phyloP scores from a whole-genome alignment of 2,329 filamentous ascomycete species.

The Zasmidium angulare region DNA sequence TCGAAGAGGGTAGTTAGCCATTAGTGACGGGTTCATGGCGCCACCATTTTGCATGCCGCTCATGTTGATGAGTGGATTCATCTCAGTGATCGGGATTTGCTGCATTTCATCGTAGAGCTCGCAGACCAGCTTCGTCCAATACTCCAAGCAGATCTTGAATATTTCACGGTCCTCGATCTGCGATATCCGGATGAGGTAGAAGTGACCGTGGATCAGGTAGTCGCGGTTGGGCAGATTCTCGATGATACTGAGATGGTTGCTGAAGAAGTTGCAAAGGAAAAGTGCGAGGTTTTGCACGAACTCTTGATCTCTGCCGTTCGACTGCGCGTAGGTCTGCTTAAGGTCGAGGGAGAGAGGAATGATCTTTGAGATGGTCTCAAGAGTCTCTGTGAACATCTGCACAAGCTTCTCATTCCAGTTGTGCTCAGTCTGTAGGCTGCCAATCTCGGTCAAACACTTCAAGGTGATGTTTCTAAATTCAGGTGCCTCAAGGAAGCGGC shows the following conservation, averaged over 20 bases:
- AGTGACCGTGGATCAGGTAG: slow-evolving; percentile 92
- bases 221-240: slow-evolving; percentile 95
- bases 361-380: slow-evolving; percentile 89
- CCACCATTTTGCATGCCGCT: slow-evolving; percentile 75
- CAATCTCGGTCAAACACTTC: slow-evolving; percentile 96
- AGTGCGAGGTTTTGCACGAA: slow-evolving; percentile 96
- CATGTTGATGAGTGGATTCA: slow-evolving; percentile 85
- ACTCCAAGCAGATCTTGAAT: slow-evolving; percentile 98
- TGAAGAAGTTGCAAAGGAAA: slow-evolving; percentile 96
- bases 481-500: slow-evolving; percentile 85
- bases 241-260: slow-evolving; percentile 87
- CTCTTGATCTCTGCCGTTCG: slow-evolving; percentile 91
- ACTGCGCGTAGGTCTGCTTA: slow-evolving; percentile 85
- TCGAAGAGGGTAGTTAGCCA: slow-evolving; percentile 86
- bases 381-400: slow-evolving; percentile 96
- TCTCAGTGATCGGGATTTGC: slow-evolving; percentile 84
- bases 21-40: slow-evolving; percentile 77
- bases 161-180: slow-evolving; percentile 99
- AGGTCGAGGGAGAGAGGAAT: slow-evolving; percentile 89
- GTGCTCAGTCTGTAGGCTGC: slow-evolving; percentile 80
- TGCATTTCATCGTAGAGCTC: slow-evolving; percentile 99
- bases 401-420: slow-evolving; percentile 94
- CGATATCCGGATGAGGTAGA: slow-evolving; percentile 96
- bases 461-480: slow-evolving; percentile 97
- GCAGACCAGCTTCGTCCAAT: slow-evolving; percentile 98